Base-by-base conservation (phyloP, 208 protist species). In the Naegleria fowleri region DNA sequence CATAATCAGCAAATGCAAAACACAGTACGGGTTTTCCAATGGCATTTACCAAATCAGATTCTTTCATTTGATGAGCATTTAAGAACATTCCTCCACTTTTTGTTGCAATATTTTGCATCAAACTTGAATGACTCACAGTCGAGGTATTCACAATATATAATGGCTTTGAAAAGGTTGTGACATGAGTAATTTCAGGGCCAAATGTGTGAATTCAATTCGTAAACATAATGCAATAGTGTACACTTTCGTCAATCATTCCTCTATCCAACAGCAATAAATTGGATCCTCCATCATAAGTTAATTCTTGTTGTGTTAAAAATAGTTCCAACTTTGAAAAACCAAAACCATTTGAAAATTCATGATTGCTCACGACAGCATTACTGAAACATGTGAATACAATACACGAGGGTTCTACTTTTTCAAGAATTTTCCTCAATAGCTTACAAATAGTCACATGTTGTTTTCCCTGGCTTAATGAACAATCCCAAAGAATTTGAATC, bases 1-100 rank as follows among this genome's bases (percentile, higher is more conserved):
- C 86, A 40, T 75, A 89, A 67, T 89, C 86, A 13, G 86, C 86
- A 67, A 40, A n/a, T 5, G 59, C 22, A 40, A 89, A 67, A 5
- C 4, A 39, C 15, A 75, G 22, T 7, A 67, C 5, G 3, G 41
- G 48, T 67, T 39, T 52, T 11, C 86, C 86, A 67, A 89, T 67
- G 22, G 55, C 55, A 4, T 22, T 19, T 13, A 67, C 4, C 16
- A 33, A 16, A 7, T 89, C 25, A 6, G 36, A 6, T n/a, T 11
- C 5, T 36, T 33, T 36, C 5, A 22, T 38, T 67, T 67, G 4
- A n/a, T 29, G 36, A 15, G 16, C 41, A 67, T 89, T 40, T 2
- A 41, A 25, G 29, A 39, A 89, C 5, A 41, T 41, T 22, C 86
- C 86, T 38, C 86, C 86, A 19, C 25, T 39, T 41, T 89, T 89